A percentile compares a stretch with the other conserved stretches of the same genome.
phyloP scores from a whole-genome alignment of 139 green algal genomes.

The Desmodesmus armatus region DNA sequence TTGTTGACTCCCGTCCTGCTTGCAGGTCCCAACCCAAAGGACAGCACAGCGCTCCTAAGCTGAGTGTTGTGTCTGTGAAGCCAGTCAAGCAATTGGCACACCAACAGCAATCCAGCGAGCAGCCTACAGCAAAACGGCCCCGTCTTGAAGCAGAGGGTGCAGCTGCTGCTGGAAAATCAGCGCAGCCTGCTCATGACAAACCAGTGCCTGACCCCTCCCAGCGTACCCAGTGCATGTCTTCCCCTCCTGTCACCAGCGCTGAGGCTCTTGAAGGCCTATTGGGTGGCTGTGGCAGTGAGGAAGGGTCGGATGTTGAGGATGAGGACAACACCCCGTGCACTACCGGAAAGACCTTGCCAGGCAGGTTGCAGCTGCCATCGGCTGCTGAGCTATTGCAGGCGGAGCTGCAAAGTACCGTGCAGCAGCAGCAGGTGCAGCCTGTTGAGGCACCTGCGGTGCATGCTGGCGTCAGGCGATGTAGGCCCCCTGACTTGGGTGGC shows the following conservation, averaged over 20 bases:
- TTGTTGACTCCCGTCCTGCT: no score
- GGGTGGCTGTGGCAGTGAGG: conserved; percentile 18
- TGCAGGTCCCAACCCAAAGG: no score
- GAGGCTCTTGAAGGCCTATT: neutral
- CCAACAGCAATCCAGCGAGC: neutral
- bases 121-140: neutral
- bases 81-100: no score
- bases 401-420: neutral
- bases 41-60: no score
- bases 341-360: neutral
- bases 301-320: neutral
- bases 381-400: conserved; percentile 17
- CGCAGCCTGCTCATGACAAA: neutral
- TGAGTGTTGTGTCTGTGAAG: no score
- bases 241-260: no score
- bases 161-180: conserved; percentile 2
- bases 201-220: no score
- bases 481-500: no score
- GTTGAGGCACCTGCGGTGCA: neutral
- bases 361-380: conserved; percentile 26
- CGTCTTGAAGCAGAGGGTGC: neutral
- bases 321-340: neutral
- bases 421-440: neutral
- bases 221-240: no score
- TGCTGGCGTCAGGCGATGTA: no score